Conservation (phyloP, 805 yeast species). For the Isabelozyma pseudorhagii region DNA sequence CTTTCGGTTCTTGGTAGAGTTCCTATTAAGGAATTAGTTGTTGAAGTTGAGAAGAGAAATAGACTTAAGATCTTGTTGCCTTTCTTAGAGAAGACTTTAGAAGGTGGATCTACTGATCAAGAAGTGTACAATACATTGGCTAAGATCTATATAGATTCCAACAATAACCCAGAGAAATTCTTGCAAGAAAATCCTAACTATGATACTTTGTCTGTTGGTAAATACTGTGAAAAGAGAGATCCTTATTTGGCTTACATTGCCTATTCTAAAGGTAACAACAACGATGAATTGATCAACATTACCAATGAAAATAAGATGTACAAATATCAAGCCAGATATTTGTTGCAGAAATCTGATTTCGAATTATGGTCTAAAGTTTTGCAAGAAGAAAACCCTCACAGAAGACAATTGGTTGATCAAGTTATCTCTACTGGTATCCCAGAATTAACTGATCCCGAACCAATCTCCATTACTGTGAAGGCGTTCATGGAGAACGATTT, state of each 20-base stretch:
- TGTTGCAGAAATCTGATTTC: constrained; percentile 83
- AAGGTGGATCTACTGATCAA: constrained; percentile 81
- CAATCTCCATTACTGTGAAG: constrained; percentile 88
- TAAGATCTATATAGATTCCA: constrained; percentile 95
- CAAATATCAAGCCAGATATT: constrained; percentile 97
- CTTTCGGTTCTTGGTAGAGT: constrained; percentile 90
- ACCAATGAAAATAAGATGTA: constrained; percentile 98
- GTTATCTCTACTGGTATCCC: constrained; percentile 96
- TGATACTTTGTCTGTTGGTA: constrained; percentile 94
- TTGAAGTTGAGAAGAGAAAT: constrained; percentile 95
- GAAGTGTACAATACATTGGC: constrained; percentile 95
- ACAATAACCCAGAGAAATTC: constrained; percentile 96
- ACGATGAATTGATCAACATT: constrained; percentile 81
- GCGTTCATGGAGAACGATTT: constrained; percentile 94
- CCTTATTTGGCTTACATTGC: constrained; percentile 98
- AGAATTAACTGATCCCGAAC: constrained; percentile 88
- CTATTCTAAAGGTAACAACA: constrained; percentile 92
- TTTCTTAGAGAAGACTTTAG: constrained; percentile 84
- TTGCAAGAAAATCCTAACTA: constrained; percentile 85
- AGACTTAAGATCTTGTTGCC: constrained; percentile 89
- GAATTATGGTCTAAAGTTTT: constrained; percentile 80
- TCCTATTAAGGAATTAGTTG: constrained; percentile 84
- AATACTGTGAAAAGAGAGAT: constrained; percentile 97
- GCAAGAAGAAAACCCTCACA: constrained; percentile 70
- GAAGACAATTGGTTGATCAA: constrained; percentile 90